Conservation (phyloP, 1,284 basidiomycete species). For the Ceratorhiza oryzae-sativae region DNA sequence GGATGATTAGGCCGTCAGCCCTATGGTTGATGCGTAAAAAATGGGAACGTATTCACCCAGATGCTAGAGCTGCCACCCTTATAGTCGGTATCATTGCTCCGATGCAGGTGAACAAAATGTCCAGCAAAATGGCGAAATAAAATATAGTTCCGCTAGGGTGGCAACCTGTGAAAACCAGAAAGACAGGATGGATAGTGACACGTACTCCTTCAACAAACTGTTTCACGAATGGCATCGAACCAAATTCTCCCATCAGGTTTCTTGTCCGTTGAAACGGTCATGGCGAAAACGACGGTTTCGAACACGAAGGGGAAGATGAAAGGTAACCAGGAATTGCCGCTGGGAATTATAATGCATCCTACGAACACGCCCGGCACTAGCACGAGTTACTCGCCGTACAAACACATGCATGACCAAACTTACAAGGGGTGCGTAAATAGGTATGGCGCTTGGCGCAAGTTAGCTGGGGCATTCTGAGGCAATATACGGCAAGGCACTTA, state of each 20-base stretch:
- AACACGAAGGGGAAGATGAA: conserved; percentile 19
- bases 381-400: too few species aligned
- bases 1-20: too few species aligned
- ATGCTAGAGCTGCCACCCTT: neutral
- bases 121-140: neutral
- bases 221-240: neutral
- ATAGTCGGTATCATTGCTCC: neutral
- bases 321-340: neutral
- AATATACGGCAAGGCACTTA: neutral
- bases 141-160: neutral
- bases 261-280: neutral
- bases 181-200: neutral
- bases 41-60: neutral
- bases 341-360: neutral
- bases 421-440: conserved; percentile 8
- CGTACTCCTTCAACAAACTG: conserved; percentile 1
- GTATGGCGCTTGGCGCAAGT: neutral
- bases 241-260: conserved; percentile 11
- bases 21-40: neutral
- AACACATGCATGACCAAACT: neutral
- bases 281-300: neutral
- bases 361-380: conserved; percentile 8
- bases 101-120: neutral
- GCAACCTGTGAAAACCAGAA: neutral
- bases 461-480: too few species aligned